Evolutionary conservation across 495 filamentous ascomycete species (phyloP).

Genomic region (Xylaria intraflava): DNA sequence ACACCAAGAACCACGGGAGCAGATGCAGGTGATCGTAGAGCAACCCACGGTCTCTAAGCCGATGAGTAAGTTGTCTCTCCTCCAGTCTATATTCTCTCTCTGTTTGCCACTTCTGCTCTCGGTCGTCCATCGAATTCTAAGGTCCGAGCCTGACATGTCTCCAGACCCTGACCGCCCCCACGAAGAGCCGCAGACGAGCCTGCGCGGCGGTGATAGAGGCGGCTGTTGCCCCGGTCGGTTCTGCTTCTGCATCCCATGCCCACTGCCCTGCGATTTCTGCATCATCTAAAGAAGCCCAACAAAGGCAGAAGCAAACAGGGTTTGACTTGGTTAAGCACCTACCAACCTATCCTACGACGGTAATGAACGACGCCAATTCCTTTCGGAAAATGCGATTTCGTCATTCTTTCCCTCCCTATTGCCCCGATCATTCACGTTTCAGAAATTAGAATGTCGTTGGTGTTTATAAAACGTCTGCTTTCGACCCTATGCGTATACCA

Average conservation of each 20-base stretch:
- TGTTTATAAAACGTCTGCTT: not conserved
- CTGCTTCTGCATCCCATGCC: slow-evolving; percentile 41
- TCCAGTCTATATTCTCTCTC: not conserved
- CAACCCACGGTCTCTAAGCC: slow-evolving; percentile 27
- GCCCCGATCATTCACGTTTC: no score
- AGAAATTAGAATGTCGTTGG: not conserved
- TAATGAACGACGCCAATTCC: no score
- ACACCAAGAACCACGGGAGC: not conserved
- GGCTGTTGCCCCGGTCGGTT: slow-evolving; percentile 35
- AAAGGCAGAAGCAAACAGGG: not conserved
- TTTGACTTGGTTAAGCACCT: not conserved
- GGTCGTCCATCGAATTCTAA: not conserved
- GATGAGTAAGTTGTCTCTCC: slow-evolving; percentile 26
- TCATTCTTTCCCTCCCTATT: no score
- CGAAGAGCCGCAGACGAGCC: slow-evolving; percentile 24
- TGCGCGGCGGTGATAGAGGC: slow-evolving; percentile 35
- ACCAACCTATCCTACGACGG: no score
- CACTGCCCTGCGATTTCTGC: slow-evolving; percentile 38
- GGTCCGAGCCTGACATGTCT: not conserved
- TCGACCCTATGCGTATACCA: not conserved
- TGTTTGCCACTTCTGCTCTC: not conserved
- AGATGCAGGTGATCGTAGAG: slow-evolving; percentile 7
- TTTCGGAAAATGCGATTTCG: no score
- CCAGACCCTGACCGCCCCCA: slow-evolving; percentile 35
- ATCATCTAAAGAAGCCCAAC: slow-evolving; percentile 23